Base-by-base conservation (phyloP, 495 filamentous ascomycete genomes). In the Tetracladium marchalianum region DNA sequence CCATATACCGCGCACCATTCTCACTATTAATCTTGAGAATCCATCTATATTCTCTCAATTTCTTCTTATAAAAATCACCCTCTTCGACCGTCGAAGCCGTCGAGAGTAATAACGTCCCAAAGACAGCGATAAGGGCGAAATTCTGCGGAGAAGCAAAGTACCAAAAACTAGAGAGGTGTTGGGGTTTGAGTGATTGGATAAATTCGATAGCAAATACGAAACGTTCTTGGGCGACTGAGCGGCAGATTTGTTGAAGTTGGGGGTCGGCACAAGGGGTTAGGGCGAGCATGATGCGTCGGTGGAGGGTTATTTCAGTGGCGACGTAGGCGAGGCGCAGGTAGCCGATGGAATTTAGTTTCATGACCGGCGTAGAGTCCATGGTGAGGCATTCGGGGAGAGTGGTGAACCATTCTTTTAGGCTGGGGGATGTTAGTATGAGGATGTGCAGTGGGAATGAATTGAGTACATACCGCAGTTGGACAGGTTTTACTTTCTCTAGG, bases 1-100 rank as follows among this genome's bases (percentile, higher is more conserved):
- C 54, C 55, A 58, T 54, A 31, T 58, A 58, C 41, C 37, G 41
- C 11, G 55, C 55, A 4, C 90, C 90, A 40, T 84, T 81, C 57
- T 88, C 86, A 51, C 78, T 80, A 64, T 81, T 87, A 37, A 96
- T 89, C 34, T 80, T 82, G 55, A 98, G 68, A 1, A 88, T 96
- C 92, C 92, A 98, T 41, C 87, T 72, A 61, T 94, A 95, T 67
- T 98, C 92, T 52, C 79, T 78, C 11, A 96, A 69, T 5, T 92
- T 72, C 1, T 81, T 72, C 18, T 82, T 78, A 64, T 98, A 98
- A 70, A 94, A 97, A 11, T 92, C 87, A 8, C 85, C 85, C 64
- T 98, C 92, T 60, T 96, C 89, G 19, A 76, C 71, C 10, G 78
- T 84, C 0, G 89, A 85, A 0, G 82, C 81, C 0, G 86, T 92